Evolutionary conservation across 1,139 yeast genomes (phyloP).

Genomic region (Ogataea hybrid): DNA sequence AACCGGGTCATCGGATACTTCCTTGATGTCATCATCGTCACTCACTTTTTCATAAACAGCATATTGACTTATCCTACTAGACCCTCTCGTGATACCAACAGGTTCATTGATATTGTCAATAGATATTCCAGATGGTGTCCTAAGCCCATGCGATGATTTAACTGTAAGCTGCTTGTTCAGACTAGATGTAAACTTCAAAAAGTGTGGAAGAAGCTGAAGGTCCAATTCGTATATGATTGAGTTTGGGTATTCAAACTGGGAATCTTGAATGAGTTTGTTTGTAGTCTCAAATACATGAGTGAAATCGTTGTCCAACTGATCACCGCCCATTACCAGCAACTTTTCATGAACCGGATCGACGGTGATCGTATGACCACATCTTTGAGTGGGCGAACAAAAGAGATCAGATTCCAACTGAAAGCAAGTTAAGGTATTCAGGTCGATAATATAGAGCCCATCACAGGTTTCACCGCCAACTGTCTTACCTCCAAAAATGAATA

Average conservation of each 20-base stretch:
- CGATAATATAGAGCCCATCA: constrained; percentile 71
- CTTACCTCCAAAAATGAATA: constrained; percentile 92
- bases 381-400: constrained; percentile 62
- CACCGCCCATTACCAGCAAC: constrained; percentile 90
- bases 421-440: constrained; percentile 60
- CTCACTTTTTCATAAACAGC: constrained; percentile 22
- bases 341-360: constrained; percentile 63
- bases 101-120: constrained; percentile 9
- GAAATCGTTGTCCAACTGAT: constrained; percentile 43
- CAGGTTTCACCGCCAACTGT: constrained; percentile 71
- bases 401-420: constrained; percentile 42
- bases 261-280: constrained; percentile 41
- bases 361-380: constrained; percentile 94
- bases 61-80: constrained; percentile 17
- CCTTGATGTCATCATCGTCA: constrained; percentile 7
- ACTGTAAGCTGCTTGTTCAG: background rate
- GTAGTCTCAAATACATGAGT: constrained; percentile 36
- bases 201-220: constrained; percentile 35
- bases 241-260: constrained; percentile 43
- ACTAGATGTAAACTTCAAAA: constrained; percentile 16
- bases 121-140: constrained; percentile 10
- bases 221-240: constrained; percentile 69
- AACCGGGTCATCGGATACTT: too few relatives aligned
- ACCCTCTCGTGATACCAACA: background rate
- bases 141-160: background rate